Conservation (phyloP, 305 asterid genomes). For the Rubia occidens region DNA sequence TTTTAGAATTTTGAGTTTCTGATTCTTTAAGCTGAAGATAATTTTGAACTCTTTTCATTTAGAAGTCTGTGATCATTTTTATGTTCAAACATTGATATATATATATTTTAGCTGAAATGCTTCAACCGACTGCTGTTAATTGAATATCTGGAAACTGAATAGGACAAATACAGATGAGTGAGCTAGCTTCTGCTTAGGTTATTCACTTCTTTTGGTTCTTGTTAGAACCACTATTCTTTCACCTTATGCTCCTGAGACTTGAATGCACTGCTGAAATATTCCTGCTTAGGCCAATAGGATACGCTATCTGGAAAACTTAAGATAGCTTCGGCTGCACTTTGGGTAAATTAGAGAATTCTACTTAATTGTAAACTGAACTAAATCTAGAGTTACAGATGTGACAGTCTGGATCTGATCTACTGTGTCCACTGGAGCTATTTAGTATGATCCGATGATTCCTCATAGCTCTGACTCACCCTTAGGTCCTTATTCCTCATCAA, state of each 20-base stretch:
- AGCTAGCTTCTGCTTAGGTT: background rate
- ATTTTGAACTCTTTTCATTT: background rate
- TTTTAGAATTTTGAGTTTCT: background rate
- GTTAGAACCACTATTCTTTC: background rate
- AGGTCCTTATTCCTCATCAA: too few relatives aligned
- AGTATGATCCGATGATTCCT: background rate
- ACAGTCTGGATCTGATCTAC: background rate
- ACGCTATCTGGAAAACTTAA: background rate
- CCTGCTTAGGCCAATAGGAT: background rate
- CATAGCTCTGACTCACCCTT: background rate
- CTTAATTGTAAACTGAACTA: background rate
- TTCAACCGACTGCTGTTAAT: background rate
- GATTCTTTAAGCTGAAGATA: background rate
- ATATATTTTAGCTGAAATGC: background rate
- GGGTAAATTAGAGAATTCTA: background rate
- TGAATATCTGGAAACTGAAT: background rate
- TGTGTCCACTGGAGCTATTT: background rate
- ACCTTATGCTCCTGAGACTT: background rate
- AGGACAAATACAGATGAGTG: background rate
- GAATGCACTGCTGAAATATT: background rate
- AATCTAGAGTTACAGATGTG: background rate
- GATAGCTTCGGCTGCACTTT: background rate
- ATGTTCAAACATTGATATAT: background rate
- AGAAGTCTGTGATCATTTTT: background rate
- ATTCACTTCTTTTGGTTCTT: background rate